Conservation (phyloP, 345 rosid species). For the Populus ilicifolia region DNA sequence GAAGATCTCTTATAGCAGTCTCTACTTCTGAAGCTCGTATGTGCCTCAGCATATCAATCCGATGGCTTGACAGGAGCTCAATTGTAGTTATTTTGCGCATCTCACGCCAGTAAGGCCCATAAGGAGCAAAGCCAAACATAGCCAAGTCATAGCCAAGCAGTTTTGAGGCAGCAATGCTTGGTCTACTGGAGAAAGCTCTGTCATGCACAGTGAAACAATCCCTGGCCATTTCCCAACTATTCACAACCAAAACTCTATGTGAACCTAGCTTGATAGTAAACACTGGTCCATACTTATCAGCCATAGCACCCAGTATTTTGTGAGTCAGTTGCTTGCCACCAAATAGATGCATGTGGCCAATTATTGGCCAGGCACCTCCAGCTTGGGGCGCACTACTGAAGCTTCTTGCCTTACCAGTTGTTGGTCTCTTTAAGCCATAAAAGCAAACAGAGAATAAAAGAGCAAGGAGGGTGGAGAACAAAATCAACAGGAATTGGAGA, state of each 20-base stretch:
- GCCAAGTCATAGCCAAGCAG: constrained; percentile 30
- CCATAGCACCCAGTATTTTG: constrained; percentile 26
- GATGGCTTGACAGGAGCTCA: constrained; percentile 35
- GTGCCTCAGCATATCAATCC: constrained; percentile 30
- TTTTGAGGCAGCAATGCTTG: constrained; percentile 25
- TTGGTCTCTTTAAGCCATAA: constrained; percentile 3
- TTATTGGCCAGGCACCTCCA: constrained; percentile 32
- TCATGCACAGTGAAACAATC: constrained; percentile 31
- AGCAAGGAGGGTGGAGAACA: neutral
- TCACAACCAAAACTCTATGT: constrained; percentile 25
- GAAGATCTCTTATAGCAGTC: constrained; percentile 11
- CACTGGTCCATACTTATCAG: constrained; percentile 31
- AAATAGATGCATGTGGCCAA: constrained; percentile 39
- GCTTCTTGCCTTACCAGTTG: neutral
- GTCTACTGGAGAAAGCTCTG: constrained; percentile 29
- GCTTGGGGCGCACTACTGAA: constrained; percentile 25
- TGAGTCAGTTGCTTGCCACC: constrained; percentile 17
- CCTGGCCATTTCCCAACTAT: constrained; percentile 27
- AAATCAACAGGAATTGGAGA: constrained; percentile 8
- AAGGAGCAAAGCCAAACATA: constrained; percentile 45
- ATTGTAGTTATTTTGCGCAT: constrained; percentile 25
- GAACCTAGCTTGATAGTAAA: constrained; percentile 31
- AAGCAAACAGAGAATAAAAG: constrained; percentile 8
- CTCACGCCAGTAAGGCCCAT: constrained; percentile 39
- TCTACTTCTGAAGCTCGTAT: constrained; percentile 24